Evolutionary conservation across 176 grass and related monocot species (phyloP).

Genomic region (Triticum turgidum): DNA sequence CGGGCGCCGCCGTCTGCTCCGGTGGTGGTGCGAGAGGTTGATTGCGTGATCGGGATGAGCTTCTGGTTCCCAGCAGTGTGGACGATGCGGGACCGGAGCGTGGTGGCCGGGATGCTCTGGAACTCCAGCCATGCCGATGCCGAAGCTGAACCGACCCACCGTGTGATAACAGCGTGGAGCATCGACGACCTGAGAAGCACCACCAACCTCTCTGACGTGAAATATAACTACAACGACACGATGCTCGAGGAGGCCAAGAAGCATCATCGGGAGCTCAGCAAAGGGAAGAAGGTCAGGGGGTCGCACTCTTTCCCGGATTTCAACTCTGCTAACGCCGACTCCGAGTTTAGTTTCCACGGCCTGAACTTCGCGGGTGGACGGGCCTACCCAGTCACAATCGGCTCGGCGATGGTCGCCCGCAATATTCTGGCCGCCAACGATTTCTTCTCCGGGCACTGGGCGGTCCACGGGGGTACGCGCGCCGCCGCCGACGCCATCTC

Average conservation of each 20-base stretch:
- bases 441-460: not conserved
- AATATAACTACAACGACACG: constrained; percentile 38
- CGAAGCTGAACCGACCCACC: not conserved
- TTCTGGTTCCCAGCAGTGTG: constrained; percentile 68
- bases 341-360: constrained; percentile 17
- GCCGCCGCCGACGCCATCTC: no score
- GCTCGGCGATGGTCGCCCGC: not conserved
- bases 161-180: constrained; percentile 4
- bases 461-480: no score
- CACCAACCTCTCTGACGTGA: constrained; percentile 34
- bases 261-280: no score
- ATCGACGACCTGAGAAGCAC: not conserved
- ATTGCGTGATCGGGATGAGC: constrained; percentile 55
- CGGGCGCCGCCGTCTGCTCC: not conserved
- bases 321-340: constrained; percentile 24
- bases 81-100: constrained; percentile 42
- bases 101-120: constrained; percentile 35
- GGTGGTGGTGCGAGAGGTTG: not conserved
- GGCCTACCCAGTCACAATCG: constrained; percentile 34
- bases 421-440: not conserved
- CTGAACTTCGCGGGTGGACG: not conserved
- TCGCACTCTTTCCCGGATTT: no score
- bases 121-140: not conserved
- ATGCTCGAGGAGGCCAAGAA: not conserved
- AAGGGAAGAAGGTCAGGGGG: no score